These are phyloP conservation scores for Gracilaria caudata DNA, from an alignment of 23 red algal genomes.

Conservation along the genomic window DNA sequence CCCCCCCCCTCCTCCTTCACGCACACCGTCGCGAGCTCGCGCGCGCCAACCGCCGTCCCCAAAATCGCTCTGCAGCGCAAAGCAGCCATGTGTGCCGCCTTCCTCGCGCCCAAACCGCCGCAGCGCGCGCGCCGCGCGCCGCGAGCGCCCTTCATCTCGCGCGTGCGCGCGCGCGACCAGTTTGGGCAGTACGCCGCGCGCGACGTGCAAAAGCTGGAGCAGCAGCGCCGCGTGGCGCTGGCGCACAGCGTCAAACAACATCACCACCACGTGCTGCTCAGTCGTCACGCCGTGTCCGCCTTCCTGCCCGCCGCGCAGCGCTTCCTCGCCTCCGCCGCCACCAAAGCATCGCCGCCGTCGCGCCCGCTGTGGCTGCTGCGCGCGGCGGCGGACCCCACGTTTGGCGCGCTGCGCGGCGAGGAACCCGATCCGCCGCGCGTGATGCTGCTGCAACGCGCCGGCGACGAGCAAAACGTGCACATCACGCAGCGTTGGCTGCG, in stretches of 20 bases:
- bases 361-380: slow-evolving; percentile 27
- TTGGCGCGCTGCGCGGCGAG: slow-evolving; percentile 18
- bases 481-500: background rate
- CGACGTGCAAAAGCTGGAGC: background rate
- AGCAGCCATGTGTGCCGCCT: background rate
- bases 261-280: slow-evolving; percentile 45
- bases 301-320: slow-evolving; percentile 29
- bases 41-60: background rate
- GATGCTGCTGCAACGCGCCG: background rate
- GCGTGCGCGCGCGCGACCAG: slow-evolving; percentile 22
- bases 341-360: background rate
- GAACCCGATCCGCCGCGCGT: slow-evolving; percentile 34
- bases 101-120: background rate
- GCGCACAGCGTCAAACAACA: background rate
- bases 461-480: background rate
- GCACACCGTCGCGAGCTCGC: no score
- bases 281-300: slow-evolving; percentile 1
- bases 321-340: background rate
- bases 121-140: background rate
- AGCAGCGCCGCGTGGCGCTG: background rate
- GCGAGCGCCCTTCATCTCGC: background rate
- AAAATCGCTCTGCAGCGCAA: background rate
- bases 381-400: slow-evolving; percentile 38
- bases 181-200: slow-evolving; percentile 43
- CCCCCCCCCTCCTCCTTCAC: background rate